These are phyloP conservation scores for Annulohypoxylon maeteangense DNA, from an alignment of 495 filamentous ascomycete species.

Conservation along the genomic window DNA sequence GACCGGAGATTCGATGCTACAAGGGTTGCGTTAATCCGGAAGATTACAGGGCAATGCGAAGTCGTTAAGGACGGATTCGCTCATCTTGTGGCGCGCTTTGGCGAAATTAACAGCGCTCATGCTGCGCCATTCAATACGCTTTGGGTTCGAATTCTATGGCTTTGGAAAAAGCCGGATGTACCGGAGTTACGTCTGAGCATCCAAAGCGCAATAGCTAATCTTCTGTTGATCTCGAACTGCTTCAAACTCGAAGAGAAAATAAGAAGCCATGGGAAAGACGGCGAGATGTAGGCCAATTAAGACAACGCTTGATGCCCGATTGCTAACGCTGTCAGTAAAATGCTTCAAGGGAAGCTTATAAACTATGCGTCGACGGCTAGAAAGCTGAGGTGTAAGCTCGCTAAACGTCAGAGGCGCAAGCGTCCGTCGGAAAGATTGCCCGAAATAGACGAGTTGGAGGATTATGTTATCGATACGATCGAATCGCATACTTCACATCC, in stretches of 20 bases:
- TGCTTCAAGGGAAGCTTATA: slow-evolving; percentile 16
- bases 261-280: slow-evolving; percentile 11
- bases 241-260: slow-evolving; percentile 29
- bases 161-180: slow-evolving; percentile 35
- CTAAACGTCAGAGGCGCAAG: slow-evolving; percentile 25
- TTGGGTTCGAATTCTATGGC: slow-evolving; percentile 27
- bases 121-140: slow-evolving; percentile 15
- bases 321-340: slow-evolving; percentile 27
- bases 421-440: background rate
- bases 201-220: slow-evolving; percentile 27
- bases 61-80: slow-evolving; percentile 28
- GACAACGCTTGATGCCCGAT: background rate
- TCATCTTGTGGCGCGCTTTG: slow-evolving; percentile 23
- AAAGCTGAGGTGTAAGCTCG: slow-evolving; percentile 18
- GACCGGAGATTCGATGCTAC: slow-evolving; percentile 12
- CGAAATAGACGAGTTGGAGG: slow-evolving; percentile 7
- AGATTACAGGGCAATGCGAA: slow-evolving; percentile 34
- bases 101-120: slow-evolving; percentile 16
- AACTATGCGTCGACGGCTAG: slow-evolving; percentile 16
- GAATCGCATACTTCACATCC: no score
- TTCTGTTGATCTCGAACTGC: slow-evolving; percentile 16
- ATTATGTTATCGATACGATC: slow-evolving; percentile 16
- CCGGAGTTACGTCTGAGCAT: slow-evolving; percentile 30
- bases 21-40: slow-evolving; percentile 11
- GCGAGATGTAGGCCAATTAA: slow-evolving; percentile 24